A percentile compares a stretch with the other conserved stretches of the same genome.
Evolutionary conservation across 148 eudicot genomes (phyloP).

Genomic region (Vaccinium macrocarpon): DNA sequence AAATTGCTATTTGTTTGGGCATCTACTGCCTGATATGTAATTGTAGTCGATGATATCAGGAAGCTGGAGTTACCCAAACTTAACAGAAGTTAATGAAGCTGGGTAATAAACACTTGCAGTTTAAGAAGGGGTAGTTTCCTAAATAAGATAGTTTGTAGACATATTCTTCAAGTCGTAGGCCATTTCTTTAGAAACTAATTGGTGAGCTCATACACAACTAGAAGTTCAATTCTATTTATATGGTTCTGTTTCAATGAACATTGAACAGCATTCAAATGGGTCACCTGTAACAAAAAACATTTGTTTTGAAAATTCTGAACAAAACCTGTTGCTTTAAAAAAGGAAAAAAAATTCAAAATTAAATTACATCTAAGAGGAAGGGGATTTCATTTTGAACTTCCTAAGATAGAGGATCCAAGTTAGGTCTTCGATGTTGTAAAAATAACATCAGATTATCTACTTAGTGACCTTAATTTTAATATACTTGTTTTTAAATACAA

Average conservation of each 20-base stretch:
- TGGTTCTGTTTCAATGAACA: not conserved
- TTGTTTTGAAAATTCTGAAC: too few species aligned
- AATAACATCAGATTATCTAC: not conserved
- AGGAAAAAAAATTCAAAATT: too few species aligned
- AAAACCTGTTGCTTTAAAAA: too few species aligned
- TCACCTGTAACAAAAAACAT: not conserved
- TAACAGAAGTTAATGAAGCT: not conserved
- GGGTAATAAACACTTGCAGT: not conserved
- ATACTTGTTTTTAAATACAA: not conserved
- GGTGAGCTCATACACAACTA: not conserved
- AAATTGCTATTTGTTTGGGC: not conserved
- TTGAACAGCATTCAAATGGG: not conserved
- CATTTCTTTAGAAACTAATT: not conserved
- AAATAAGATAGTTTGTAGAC: not conserved
- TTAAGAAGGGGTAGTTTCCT: not conserved
- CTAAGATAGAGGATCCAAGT: not conserved
- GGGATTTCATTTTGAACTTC: not conserved
- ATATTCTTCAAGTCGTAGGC: not conserved
- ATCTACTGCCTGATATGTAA: not conserved
- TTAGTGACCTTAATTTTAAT: not conserved
- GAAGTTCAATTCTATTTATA: not conserved
- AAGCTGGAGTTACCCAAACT: not conserved
- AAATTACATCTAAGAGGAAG: too few species aligned
- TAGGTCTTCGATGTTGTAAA: not conserved
- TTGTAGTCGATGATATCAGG: not conserved